A percentile compares a stretch with the other conserved stretches of the same genome.
Conservation (phyloP, 371 early-diverging fungal genomes). For the Smittium culicis region DNA sequence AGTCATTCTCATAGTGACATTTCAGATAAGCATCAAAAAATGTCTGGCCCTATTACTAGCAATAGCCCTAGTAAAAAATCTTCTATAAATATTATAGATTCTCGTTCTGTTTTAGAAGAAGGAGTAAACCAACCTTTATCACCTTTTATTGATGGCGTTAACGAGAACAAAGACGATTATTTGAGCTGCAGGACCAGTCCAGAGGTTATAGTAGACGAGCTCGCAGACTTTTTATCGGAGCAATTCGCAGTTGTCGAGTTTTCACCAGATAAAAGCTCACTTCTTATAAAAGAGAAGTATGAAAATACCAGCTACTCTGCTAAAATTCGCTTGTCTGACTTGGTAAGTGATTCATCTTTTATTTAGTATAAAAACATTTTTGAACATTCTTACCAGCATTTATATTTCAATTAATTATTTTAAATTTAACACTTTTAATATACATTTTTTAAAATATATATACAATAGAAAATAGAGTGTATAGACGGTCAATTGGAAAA, state of each 20-base stretch:
- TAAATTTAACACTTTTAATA: not conserved
- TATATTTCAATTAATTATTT: not conserved
- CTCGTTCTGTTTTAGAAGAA: too few species aligned
- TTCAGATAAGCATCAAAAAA: too few species aligned
- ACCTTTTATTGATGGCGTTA: too few species aligned
- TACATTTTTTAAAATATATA: not conserved
- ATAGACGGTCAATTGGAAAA: not conserved
- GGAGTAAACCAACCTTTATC: too few species aligned
- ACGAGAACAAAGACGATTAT: too few species aligned
- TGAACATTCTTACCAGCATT: too few species aligned
- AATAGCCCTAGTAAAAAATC: too few species aligned
- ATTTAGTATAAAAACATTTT: too few species aligned
- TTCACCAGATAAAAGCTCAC: constrained; percentile 1
- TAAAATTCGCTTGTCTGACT: not conserved
- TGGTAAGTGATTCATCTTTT: too few species aligned
- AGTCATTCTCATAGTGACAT: too few species aligned
- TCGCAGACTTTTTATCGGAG: not conserved
- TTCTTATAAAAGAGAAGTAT: not conserved
- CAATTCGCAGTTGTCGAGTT: constrained; percentile 1
- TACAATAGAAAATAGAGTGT: not conserved
- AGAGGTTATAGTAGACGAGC: not conserved
- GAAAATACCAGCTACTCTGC: not conserved
- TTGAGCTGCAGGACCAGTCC: constrained; percentile 2
- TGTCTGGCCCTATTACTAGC: too few species aligned
- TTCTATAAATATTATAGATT: too few species aligned